Conservation (phyloP, 2,329 filamentous ascomycete species). For the Cladosporium austrohemisphaericum region DNA sequence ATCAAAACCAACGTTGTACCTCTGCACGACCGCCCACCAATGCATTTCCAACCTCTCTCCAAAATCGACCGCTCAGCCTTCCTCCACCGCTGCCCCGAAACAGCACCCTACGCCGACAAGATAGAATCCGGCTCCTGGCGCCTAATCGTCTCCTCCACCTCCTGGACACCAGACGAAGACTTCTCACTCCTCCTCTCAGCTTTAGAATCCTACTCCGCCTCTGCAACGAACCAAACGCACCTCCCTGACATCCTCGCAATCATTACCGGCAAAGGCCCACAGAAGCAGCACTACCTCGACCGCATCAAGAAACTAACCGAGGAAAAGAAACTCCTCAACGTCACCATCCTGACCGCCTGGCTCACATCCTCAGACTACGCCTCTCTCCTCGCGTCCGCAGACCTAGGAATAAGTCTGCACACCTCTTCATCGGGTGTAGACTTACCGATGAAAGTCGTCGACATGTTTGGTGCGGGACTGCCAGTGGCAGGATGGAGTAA, state of each 20-base stretch:
- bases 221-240: slow-evolving; percentile 37
- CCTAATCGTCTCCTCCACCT: slow-evolving; percentile 87
- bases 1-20: slow-evolving; percentile 64
- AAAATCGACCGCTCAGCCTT: slow-evolving; percentile 53
- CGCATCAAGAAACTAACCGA: slow-evolving; percentile 60
- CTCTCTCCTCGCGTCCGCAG: slow-evolving; percentile 73
- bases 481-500: slow-evolving; percentile 82
- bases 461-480: slow-evolving; percentile 94
- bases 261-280: slow-evolving; percentile 91
- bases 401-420: slow-evolving; percentile 87
- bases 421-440: slow-evolving; percentile 93
- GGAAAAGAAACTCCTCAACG: slow-evolving; percentile 61
- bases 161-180: slow-evolving; percentile 96
- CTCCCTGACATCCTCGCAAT: slow-evolving; percentile 73
- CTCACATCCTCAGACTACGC: slow-evolving; percentile 82
- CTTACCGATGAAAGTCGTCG: slow-evolving; percentile 97
- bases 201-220: slow-evolving; percentile 62
- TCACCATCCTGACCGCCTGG: slow-evolving; percentile 78
- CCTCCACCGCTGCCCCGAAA: slow-evolving; percentile 63
- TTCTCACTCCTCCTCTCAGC: slow-evolving; percentile 84
- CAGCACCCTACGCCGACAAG: slow-evolving; percentile 55
- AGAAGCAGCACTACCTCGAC: slow-evolving; percentile 70
- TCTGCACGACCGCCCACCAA: slow-evolving; percentile 81
- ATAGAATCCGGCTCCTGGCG: slow-evolving; percentile 45
- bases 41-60: slow-evolving; percentile 71